Evolutionary conservation across 257 asterid genomes (phyloP).

Genomic region (Solanum phureja): DNA sequence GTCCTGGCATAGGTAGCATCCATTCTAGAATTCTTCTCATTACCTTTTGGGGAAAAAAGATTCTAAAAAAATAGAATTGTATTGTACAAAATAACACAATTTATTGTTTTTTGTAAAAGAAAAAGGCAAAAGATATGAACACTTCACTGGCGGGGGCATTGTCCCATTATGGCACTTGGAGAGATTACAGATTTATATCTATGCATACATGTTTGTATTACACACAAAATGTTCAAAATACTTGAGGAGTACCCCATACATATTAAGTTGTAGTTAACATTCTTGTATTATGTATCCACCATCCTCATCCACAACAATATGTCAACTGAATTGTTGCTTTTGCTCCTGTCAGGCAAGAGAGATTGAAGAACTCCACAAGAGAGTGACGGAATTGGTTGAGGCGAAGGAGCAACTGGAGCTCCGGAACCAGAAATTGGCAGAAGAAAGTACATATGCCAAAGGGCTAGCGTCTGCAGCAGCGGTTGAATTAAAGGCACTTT

Average conservation of each 20-base stretch:
- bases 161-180: not conserved
- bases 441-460: conserved; percentile 91
- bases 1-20: not conserved
- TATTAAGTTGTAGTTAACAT: not conserved
- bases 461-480: conserved; percentile 99
- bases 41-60: not conserved
- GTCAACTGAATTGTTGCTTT: not conserved
- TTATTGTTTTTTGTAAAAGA: not conserved
- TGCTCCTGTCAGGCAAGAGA: conserved; percentile 48
- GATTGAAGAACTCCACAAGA: conserved; percentile 54
- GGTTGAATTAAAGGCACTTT: conserved; percentile 85
- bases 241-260: not conserved
- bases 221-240: not conserved
- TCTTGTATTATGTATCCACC: not conserved
- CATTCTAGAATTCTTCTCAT: not conserved
- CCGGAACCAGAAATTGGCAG: conserved; percentile 84
- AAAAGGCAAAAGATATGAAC: not conserved
- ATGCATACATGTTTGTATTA: not conserved
- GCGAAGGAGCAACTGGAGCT: conserved; percentile 65
- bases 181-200: not conserved
- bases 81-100: not conserved
- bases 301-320: not conserved
- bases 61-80: not conserved
- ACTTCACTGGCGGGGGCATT: not conserved
- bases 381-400: conserved; percentile 38